Base-by-base conservation (phyloP, 2,329 filamentous ascomycete genomes). In the Nakataea oryzae region DNA sequence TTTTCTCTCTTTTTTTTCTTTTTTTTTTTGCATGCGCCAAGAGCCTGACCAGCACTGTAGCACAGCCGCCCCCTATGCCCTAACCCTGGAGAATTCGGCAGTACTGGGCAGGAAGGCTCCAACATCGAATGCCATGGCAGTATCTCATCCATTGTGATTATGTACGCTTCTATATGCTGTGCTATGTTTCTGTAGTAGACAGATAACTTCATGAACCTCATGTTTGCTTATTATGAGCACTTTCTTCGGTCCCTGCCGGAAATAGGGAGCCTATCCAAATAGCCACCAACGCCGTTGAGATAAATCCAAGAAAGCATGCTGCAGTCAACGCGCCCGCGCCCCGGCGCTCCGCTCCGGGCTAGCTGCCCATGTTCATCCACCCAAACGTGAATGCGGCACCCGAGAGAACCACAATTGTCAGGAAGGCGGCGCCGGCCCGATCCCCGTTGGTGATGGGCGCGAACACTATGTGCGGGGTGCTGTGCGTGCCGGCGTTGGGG, bases 361-460 rank as follows among this genome's bases (percentile, higher is more conserved):
- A 63, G 28, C 11, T 27, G 5, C 63, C 71, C 34, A 68, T 34
- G 54, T 68, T 71, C 72, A 76, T 75, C 69, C 71, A 73, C 2
- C 67, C 68, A 67, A 74, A 75, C 63, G 72, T 70, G 11, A 67
- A 69, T 5, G 66, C 68, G 9, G 69, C 66, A n/a, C 66, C 63
- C 0, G 24, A 54, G 60, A 62, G 26, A 5, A 66, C 61, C 29
- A 61, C n/a, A 2, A 70, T 69, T 7, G 77, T 79, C 59, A 79
- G 62, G 17, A 79, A 72, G 1, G 73, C 73, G 0, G 76, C 77
- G 5, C 77, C 77, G 2, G 73, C 76, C 47, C 69, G 70, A 65
- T 79, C 77, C 3, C 61, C 71, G 9, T 66, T 64, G 11, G 70
- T 72, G 41, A 72, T 69, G 1, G 68, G 65, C 21, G 57, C 60